Conservation (phyloP, 225 moss, liverwort and hornwort species). For the Anthoceros angustus region DNA sequence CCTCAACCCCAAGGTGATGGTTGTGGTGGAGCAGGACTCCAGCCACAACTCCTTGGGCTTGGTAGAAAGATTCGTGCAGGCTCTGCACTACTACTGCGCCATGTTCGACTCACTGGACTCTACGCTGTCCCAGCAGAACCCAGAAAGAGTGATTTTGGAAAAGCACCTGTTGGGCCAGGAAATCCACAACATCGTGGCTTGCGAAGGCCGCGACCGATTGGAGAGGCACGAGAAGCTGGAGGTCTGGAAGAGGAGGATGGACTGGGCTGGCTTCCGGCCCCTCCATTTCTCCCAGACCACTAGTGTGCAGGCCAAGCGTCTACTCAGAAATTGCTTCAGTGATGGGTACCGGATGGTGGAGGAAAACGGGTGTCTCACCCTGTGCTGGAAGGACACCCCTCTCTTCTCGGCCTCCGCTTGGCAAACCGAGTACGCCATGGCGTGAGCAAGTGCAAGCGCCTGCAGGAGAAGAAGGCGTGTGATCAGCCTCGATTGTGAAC, state of each 20-base stretch:
- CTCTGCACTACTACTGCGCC: constrained; percentile 67
- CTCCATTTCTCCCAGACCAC: constrained; percentile 41
- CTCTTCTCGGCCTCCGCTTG: constrained; percentile 59
- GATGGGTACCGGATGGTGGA: constrained; percentile 55
- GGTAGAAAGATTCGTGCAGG: constrained; percentile 56
- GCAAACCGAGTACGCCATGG: constrained; percentile 12
- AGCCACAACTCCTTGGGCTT: constrained; percentile 41
- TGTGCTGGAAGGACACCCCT: constrained; percentile 76
- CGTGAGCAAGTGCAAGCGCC: neutral
- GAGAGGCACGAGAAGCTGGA: constrained; percentile 61
- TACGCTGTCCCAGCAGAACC: constrained; percentile 53
- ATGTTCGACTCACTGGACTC: constrained; percentile 68
- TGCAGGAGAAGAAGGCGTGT: neutral
- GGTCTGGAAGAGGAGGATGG: constrained; percentile 40
- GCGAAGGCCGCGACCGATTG: constrained; percentile 50
- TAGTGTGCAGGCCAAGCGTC: constrained; percentile 43
- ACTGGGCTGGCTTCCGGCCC: constrained; percentile 34
- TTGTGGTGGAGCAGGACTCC: constrained; percentile 74
- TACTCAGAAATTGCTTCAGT: constrained; percentile 39
- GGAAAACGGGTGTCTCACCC: constrained; percentile 52
- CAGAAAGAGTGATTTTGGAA: constrained; percentile 58
- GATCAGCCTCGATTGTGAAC: neutral
- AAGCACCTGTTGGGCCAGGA: constrained; percentile 65
- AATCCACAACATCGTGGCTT: constrained; percentile 70
- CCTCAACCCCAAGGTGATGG: constrained; percentile 63